Evolutionary conservation across 2,329 filamentous ascomycete species (phyloP).

Genomic region (Botryotinia convoluta): DNA sequence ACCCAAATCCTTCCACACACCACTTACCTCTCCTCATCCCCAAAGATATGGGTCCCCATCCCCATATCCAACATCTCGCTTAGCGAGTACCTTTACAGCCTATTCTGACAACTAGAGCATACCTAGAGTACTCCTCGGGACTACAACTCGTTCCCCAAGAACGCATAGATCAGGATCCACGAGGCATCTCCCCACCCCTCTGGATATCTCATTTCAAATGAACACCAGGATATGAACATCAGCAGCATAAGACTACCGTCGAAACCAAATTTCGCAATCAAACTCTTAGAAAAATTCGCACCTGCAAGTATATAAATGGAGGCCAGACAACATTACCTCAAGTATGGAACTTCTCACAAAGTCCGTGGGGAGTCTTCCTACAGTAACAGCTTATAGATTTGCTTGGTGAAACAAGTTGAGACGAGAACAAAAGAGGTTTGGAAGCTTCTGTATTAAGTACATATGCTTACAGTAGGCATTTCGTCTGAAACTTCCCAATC

Average conservation of each 20-base stretch:
- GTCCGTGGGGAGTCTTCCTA: neutral
- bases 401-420: neutral
- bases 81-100: neutral
- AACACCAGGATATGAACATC: neutral
- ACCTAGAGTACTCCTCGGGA: neutral
- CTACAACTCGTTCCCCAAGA: neutral
- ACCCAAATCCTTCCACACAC: neutral
- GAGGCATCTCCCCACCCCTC: accelerated
- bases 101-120: neutral
- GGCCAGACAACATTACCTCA: neutral
- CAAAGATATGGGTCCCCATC: neutral
- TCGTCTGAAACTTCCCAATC: neutral
- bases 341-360: neutral
- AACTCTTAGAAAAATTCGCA: neutral
- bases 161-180: neutral
- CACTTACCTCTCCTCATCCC: neutral
- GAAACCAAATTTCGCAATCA: neutral
- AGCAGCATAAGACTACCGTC: too few relatives aligned
- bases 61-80: neutral
- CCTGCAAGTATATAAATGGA: neutral
- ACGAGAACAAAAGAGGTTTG: neutral
- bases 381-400: neutral
- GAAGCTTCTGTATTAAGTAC: neutral
- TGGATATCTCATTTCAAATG: too few relatives aligned
- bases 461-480: neutral